A percentile compares a stretch with the other conserved stretches of the same genome.
Conservation (phyloP, 1,284 basidiomycete genomes). For the Ceratobasidium sp. region DNA sequence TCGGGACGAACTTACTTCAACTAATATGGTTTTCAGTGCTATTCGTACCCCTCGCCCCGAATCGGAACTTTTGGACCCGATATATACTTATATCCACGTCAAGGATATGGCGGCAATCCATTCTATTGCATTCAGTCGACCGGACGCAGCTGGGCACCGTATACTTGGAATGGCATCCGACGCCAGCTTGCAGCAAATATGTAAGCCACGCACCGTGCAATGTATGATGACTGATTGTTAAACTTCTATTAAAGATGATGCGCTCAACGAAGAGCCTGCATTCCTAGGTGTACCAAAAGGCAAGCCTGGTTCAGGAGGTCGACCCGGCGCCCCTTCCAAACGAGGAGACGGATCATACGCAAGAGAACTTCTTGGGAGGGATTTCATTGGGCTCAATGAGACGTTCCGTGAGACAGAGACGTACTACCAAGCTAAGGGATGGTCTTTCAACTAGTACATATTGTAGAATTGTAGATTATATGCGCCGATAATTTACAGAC, state of each 20-base stretch:
- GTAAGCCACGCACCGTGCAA: slow-evolving; percentile 9
- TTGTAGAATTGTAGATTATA: no score
- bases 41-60: slow-evolving; percentile 14
- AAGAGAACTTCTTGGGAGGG: slow-evolving; percentile 20
- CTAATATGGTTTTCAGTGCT: background rate
- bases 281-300: slow-evolving; percentile 45
- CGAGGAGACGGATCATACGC: slow-evolving; percentile 7
- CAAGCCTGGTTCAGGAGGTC: slow-evolving; percentile 21
- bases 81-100: slow-evolving; percentile 12
- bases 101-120: slow-evolving; percentile 28
- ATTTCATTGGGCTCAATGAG: slow-evolving; percentile 37
- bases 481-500: no score
- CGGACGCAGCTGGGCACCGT: slow-evolving; percentile 16
- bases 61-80: background rate
- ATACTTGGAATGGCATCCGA: background rate
- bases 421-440: slow-evolving; percentile 32
- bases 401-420: slow-evolving; percentile 29
- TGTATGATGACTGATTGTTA: background rate
- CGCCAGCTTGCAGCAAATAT: slow-evolving; percentile 24
- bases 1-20: slow-evolving; percentile 6
- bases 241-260: slow-evolving; percentile 3
- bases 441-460: slow-evolving; percentile 2
- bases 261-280: slow-evolving; percentile 28
- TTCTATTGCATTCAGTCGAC: slow-evolving; percentile 2
- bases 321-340: background rate